Evolutionary conservation across 176 grass and related monocot species (phyloP).

Genomic region (Alopecurus myosuroides): DNA sequence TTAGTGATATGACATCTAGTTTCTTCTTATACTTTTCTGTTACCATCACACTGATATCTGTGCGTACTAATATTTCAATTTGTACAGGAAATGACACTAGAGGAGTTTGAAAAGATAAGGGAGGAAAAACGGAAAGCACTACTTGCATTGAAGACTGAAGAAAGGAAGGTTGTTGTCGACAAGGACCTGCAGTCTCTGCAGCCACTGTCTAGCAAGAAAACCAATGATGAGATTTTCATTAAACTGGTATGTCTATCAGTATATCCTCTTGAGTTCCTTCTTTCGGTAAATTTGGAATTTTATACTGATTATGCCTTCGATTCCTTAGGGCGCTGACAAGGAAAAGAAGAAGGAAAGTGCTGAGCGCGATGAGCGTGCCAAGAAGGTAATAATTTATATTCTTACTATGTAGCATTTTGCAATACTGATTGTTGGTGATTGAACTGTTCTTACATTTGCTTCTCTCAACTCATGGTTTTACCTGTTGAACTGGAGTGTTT

Average conservation of each 20-base stretch:
- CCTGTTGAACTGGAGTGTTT: neutral
- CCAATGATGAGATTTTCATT: slow-evolving; percentile 66
- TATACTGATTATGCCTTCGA: neutral
- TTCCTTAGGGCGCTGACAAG: slow-evolving; percentile 65
- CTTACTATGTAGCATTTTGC: neutral
- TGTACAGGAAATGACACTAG: slow-evolving; percentile 80
- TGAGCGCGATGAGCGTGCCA: slow-evolving; percentile 77
- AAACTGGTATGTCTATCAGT: slow-evolving; percentile 54
- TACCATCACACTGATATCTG: neutral
- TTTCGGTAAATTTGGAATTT: neutral
- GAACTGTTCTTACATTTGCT: neutral
- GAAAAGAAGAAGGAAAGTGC: slow-evolving; percentile 83
- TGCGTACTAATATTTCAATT: slow-evolving; percentile 14
- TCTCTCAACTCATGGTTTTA: neutral
- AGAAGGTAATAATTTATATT: slow-evolving; percentile 44
- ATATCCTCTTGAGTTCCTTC: neutral
- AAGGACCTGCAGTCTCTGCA: slow-evolving; percentile 86
- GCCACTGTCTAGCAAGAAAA: slow-evolving; percentile 68
- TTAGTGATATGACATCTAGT: neutral
- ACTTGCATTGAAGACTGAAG: slow-evolving; percentile 59
- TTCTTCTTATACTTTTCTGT: neutral
- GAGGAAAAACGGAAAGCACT: slow-evolving; percentile 82
- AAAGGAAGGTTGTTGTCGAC: slow-evolving; percentile 83
- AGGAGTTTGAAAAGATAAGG: slow-evolving; percentile 85
- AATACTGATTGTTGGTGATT: neutral